These are phyloP conservation scores for Fusarium nodosum DNA, from an alignment of 2,329 filamentous ascomycete species.

Conservation along the genomic window DNA sequence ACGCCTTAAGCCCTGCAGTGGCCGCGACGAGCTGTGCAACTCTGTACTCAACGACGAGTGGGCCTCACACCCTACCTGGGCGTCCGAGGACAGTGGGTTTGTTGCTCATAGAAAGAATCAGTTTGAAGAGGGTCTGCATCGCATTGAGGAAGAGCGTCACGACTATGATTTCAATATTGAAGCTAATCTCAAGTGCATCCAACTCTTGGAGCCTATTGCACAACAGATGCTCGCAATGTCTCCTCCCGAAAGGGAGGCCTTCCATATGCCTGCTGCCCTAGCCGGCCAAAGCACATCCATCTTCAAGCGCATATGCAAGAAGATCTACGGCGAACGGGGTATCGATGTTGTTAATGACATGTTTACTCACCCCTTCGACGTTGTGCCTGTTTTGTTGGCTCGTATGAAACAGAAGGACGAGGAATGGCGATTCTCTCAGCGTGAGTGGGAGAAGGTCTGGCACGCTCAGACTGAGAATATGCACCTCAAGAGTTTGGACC, in stretches of 20 bases:
- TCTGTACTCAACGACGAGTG: conserved; percentile 96
- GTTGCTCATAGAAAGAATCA: conserved; percentile 97
- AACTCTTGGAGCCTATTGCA: conserved; percentile 93
- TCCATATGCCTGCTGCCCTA: conserved; percentile 84
- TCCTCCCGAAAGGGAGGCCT: conserved; percentile 77
- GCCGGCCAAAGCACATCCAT: conserved; percentile 96
- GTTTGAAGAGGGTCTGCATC: conserved; percentile 92
- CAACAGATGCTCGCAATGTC: conserved; percentile 88
- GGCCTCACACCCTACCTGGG: conserved; percentile 99
- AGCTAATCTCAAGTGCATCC: conserved; percentile 92
- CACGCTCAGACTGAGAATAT: conserved; percentile 94
- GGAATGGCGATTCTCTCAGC: conserved; percentile 96
- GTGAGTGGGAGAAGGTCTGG: conserved; percentile 99
- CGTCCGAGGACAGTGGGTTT: conserved; percentile 96
- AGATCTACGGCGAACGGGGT: conserved; percentile 93
- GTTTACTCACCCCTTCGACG: conserved; percentile 84
- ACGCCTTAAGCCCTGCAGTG: conserved; percentile 90
- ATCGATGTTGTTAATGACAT: conserved; percentile 88
- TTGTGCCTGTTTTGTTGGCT: conserved; percentile 89
- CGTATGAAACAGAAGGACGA: conserved; percentile 96
- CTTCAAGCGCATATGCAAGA: conserved; percentile 97
- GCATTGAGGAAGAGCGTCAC: conserved; percentile 97
- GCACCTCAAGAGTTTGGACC: conserved; percentile 96
- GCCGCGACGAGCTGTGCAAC: conserved; percentile 93
- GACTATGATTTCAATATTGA: conserved; percentile 99